Evolutionary conservation across 768 basidiomycete species (phyloP), one percentile per base, ranked within the genome.

Genomic region (Leccinum rimulosum): DNA sequence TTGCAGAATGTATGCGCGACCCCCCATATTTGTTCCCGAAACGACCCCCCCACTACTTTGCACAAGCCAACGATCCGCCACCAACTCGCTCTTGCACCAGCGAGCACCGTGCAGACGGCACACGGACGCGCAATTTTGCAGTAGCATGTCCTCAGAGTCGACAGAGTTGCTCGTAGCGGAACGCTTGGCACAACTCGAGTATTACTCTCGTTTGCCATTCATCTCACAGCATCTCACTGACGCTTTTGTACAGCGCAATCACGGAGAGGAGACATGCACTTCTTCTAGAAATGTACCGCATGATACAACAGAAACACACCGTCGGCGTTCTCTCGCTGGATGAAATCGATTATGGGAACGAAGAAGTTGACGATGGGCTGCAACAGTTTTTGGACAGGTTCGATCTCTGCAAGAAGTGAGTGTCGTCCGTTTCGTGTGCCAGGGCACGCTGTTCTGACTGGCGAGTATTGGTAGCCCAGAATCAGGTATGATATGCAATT

Each of bases 241-340:
- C 36, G 9, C 27, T 25, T 38, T 25, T 38, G 54, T 60, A 19
- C 61, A 92, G 89, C 69, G 79, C 77, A 63, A 85, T 92, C 61
- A 73, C 84, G 48, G 73, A 79, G 50, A 84, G 84, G 64, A 79
- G 89, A 71, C 87, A 88, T 85, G 84, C 77, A 55, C 80, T 91
- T 52, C 80, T 92, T 69, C 79, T 80, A 47, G 82, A 91, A 70
- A 85, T 92, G 84, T 88, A 82, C 74, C 73, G 75, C 54, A 82
- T 92, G 77, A 79, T 89, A 52, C 80, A 78, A 57, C 78, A 77
- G 57, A 81, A 82, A 66, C 76, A 81, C 54, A 75, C 75, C 62
- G 66, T 80, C 48, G 80, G 80, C 25, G 60, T 75, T 35, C 61
- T 80, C 40, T 61, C 67, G 14, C 56, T 77, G 17, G 70, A 77